Base-by-base conservation (phyloP, 1,139 yeast genomes). In the Pichia sp. region DNA sequence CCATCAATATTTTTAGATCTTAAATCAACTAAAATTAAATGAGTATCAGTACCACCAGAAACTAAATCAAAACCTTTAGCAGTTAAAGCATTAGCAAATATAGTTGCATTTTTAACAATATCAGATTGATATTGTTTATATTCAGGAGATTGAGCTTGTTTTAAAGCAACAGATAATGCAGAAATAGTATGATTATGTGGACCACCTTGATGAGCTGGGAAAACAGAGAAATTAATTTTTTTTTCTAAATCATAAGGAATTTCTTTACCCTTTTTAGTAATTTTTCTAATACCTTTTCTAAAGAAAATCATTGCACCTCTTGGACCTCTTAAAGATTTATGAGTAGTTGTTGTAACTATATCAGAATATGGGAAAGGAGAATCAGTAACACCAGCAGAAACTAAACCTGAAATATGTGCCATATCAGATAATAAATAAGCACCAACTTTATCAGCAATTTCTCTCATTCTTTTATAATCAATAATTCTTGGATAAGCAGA, bases 181-280 rank as follows among this genome's bases (percentile, higher is more conserved):
- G 96, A 84, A 62, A 90, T 90, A 57, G 97, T 90, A 69, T 90
- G 97, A 74, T 90, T 90, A 69, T 90, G 97, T 57, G 97, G 97
- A 61, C 97, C 97, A 72, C 97, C 97, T 74, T 90, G 97, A 68
- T 90, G 97, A 49, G 95, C 97, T 57, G 97, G 97, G 86, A 90
- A 90, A 37, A 90, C 97, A 25, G 96, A 86, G 64, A 90, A 90
- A 74, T 90, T 90, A 68, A 90, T 87, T 62, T 83, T 86, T 66
- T 78, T 80, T 63, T 90, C 97, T 62, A 90, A 77, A 52, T 89
- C 96, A 67, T 87, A 90, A 48, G 74, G 72, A 50, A 86, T 74
- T 69, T 87, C 95, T 70, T 87, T 86, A 56, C 97, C 97, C 61
- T 83, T 82, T 73, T 87, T 87, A 60, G 83, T 82, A 51, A 82